Percentiles rank a stretch among this genome's conserved stretches.
phyloP scores from a whole-genome alignment of 257 asterid species.

The Salvia hispanica region DNA sequence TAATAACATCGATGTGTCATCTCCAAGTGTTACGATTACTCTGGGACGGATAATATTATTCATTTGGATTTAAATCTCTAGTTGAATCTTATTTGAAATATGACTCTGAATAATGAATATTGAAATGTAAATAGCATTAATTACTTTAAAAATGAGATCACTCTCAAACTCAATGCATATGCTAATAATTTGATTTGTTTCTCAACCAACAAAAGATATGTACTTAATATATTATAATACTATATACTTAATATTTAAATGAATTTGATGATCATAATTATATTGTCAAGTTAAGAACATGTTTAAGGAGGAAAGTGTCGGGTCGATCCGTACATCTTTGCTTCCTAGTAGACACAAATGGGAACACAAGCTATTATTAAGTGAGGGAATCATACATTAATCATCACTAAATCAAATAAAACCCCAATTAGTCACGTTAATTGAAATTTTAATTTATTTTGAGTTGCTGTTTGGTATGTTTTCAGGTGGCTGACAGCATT shows the following conservation, averaged over 20 bases:
- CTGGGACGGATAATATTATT: too few species aligned
- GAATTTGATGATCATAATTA: neutral
- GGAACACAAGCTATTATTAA: slow-evolving; percentile 27
- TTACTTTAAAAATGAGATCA: neutral
- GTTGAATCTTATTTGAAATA: too few species aligned
- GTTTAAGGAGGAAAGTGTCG: slow-evolving; percentile 29
- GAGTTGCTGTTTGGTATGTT: slow-evolving; percentile 33
- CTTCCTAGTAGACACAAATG: slow-evolving; percentile 35
- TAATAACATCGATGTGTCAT: too few species aligned
- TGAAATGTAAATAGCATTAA: too few species aligned
- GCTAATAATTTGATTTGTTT: neutral
- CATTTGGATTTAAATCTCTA: too few species aligned
- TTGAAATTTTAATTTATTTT: slow-evolving; percentile 8
- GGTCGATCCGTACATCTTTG: slow-evolving; percentile 40
- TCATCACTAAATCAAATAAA: slow-evolving; percentile 10
- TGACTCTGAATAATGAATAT: too few species aligned
- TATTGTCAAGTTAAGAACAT: slow-evolving; percentile 27
- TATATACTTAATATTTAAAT: neutral
- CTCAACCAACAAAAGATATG: slow-evolving; percentile 15
- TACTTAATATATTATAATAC: neutral
- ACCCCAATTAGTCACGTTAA: slow-evolving; percentile 17
- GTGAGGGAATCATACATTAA: slow-evolving; percentile 20
- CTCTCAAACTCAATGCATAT: neutral
- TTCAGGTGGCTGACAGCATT: slow-evolving; percentile 38
- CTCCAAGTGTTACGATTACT: too few species aligned